Evolutionary conservation across 306 rosid species (phyloP), one percentile per base, ranked within the genome.

Genomic region (Cucurbita moschata): DNA sequence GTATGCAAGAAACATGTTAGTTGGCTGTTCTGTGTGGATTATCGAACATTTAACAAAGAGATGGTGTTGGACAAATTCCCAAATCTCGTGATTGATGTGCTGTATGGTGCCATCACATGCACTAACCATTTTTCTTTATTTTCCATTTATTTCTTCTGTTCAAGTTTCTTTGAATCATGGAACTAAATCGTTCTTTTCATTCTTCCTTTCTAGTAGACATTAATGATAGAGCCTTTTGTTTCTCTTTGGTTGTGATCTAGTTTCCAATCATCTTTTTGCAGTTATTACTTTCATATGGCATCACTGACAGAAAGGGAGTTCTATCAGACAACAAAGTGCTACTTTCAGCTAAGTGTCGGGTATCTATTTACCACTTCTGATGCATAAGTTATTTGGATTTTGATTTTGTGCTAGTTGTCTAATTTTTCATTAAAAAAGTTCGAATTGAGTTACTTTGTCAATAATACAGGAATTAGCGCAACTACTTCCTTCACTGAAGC

Each of bases 331-430:
- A 84, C 78, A 72, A 86, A 78, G 97, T 84, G 57, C 84, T 94
- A 94, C 90, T 82, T 79, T 89, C 98, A 59, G 88, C 97, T 49
- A 94, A 94, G 84, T 89, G 97, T 78, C 94, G 77, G 95, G 97
- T 91, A 90, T 76, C 84, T 15, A 18, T 59, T 59, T 18, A 4
- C 10, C 10, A 38, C 11, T 3, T 49, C 14, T 49, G 19, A 75
- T 67, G 38, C 16, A 55, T 13, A 26, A 71, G 15, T 52, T 71
- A 52, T 56, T 73, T 42, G 53, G 18, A 8, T 73, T 73, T 11
- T 19, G 19, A 42, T 73, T 54, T 23, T 6, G 19, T 56, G n/a
- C 62, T 5, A 56, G 2, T 26, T 26, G 26, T 26, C 26, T 26
- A 26, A 26, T 26, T 26, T 26, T 26, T 26, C 26, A 26, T 26